These are phyloP conservation scores for Pelargonium australe DNA, from an alignment of 441 rosid genomes.

Conservation along the genomic window DNA sequence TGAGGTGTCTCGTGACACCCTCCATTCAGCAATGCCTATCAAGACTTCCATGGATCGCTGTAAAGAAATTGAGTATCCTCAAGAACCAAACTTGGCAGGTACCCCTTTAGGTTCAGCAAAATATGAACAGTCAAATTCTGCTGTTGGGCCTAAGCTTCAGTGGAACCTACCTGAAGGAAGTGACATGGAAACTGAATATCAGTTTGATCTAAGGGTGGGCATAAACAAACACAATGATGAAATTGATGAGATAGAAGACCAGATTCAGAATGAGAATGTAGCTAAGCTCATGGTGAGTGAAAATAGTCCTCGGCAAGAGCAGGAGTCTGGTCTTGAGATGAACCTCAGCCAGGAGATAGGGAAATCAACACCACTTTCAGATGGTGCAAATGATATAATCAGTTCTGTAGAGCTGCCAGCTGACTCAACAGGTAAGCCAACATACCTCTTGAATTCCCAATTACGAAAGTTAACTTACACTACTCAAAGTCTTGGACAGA, in stretches of 20 bases:
- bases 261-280: slow-evolving; percentile 13
- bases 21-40: slow-evolving; percentile 12
- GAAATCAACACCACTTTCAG: slow-evolving; percentile 25
- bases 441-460: background rate
- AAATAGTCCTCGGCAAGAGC: slow-evolving; percentile 18
- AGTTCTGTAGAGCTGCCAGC: slow-evolving; percentile 17
- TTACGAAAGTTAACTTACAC: no score
- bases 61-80: slow-evolving; percentile 3
- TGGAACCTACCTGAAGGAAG: slow-evolving; percentile 11
- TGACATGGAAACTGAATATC: slow-evolving; percentile 10
- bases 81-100: slow-evolving; percentile 16
- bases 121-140: slow-evolving; percentile 18
- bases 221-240: slow-evolving; percentile 16
- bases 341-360: slow-evolving; percentile 15
- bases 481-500: background rate
- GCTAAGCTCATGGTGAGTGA: slow-evolving; percentile 19
- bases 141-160: slow-evolving; percentile 20
- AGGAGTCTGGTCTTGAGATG: slow-evolving; percentile 21
- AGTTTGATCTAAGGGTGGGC: slow-evolving; percentile 3
- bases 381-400: slow-evolving; percentile 16
- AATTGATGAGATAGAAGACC: slow-evolving; percentile 10
- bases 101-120: slow-evolving; percentile 21
- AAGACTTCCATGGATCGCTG: slow-evolving; percentile 13
- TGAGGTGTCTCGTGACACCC: slow-evolving; percentile 32
- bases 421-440: slow-evolving; percentile 32